Conservation (phyloP, 2,329 filamentous ascomycete species). For the Cordyceps cicadae region DNA sequence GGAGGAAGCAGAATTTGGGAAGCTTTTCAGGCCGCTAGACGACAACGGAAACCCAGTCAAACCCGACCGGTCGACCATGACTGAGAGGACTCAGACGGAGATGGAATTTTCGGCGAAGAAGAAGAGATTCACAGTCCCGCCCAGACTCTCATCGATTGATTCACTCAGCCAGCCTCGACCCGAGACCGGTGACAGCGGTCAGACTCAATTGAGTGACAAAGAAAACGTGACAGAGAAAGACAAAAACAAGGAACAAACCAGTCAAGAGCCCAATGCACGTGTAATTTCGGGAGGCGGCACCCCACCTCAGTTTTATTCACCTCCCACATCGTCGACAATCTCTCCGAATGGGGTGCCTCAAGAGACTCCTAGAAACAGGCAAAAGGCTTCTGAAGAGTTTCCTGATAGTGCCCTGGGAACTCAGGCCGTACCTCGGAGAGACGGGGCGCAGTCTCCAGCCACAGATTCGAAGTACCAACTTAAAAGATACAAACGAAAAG, state of each 20-base stretch:
- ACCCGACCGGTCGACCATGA: background rate
- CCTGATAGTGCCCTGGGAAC: background rate
- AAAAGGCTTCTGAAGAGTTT: background rate
- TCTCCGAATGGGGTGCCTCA: too few relatives aligned
- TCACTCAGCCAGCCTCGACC: background rate
- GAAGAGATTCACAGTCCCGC: conserved; percentile 4
- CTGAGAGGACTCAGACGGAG: background rate
- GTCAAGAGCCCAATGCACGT: background rate
- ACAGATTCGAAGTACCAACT: conserved; percentile 10
- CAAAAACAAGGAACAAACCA: background rate
- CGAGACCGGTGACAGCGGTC: background rate
- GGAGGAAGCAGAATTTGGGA: background rate
- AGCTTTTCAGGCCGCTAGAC: background rate
- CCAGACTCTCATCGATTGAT: conserved; percentile 6
- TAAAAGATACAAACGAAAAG: conserved; percentile 5
- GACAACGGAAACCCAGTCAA: background rate
- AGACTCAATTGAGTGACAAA: background rate
- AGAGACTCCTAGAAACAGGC: background rate
- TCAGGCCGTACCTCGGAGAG: background rate
- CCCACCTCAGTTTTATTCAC: background rate
- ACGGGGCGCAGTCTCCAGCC: background rate
- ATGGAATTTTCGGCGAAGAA: background rate
- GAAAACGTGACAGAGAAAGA: background rate
- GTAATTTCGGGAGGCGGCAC: background rate
- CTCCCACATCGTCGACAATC: background rate